These are phyloP conservation scores for Phytophthora fragariae DNA, from an alignment of 352 stramenopile species.

Conservation along the genomic window DNA sequence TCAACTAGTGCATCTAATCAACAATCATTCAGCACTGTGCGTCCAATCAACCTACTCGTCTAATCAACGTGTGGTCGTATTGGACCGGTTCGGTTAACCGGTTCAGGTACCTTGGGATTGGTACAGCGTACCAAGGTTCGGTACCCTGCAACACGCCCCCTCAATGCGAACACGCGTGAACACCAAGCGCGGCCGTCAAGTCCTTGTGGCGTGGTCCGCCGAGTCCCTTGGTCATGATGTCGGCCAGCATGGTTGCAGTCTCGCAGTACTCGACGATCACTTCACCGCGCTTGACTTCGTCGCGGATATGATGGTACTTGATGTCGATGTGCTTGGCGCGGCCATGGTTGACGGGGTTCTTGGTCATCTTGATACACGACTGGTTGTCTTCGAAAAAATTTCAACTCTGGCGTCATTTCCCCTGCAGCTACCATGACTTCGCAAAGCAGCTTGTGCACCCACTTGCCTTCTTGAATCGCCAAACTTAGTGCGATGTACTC, in stretches of 20 bases:
- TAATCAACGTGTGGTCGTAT: too few relatives aligned
- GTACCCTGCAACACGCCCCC: too few relatives aligned
- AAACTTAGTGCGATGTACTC: constrained; percentile 19
- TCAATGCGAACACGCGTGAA: too few relatives aligned
- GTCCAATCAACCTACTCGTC: too few relatives aligned
- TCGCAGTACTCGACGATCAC: constrained; percentile 30
- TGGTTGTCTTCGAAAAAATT: constrained; percentile 14
- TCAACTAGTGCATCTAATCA: too few relatives aligned
- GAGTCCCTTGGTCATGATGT: constrained; percentile 31
- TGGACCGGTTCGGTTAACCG: too few relatives aligned
- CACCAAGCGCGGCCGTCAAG: too few relatives aligned
- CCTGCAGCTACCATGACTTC: constrained; percentile 4
- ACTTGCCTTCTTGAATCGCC: constrained; percentile 27
- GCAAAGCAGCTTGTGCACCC: constrained; percentile 14
- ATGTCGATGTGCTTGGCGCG: constrained; percentile 47
- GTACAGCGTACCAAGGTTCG: too few relatives aligned
- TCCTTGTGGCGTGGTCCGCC: constrained; percentile 3
- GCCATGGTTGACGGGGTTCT: constrained; percentile 30
- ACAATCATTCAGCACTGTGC: too few relatives aligned
- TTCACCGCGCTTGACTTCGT: constrained; percentile 34
- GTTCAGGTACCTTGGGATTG: too few relatives aligned
- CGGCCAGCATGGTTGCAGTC: constrained; percentile 19
- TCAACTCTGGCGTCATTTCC: not conserved
- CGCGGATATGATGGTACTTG: constrained; percentile 36
- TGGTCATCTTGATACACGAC: constrained; percentile 27